Base-by-base conservation (phyloP, 2,329 filamentous ascomycete species). In the Tolypocladium paradoxum region DNA sequence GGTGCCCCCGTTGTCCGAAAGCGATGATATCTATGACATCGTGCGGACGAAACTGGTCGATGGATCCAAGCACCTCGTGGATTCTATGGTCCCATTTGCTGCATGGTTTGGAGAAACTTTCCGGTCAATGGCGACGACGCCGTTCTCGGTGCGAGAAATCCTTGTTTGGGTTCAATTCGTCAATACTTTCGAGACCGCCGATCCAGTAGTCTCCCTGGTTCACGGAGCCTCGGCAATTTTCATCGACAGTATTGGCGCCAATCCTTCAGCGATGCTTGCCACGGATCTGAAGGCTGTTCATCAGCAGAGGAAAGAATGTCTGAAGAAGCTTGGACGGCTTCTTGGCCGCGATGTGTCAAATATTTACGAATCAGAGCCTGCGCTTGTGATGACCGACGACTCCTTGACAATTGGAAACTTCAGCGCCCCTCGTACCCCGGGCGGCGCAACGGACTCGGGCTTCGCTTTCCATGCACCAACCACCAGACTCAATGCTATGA, bases 161-260 rank as follows among this genome's bases (percentile, higher is more conserved):
- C 78, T 99, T 24, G 86, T 88, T 7, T 99, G 93, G 93, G 87
- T 93, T 14, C 84, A 90, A 36, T 99, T 99, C 65, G 81, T 96
- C 67, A 96, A 96, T 66, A 78, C 78, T 29, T 83, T 77, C 56
- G 65, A 74, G 16, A 67, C 70, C 35, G 62, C 71, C 6, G 73
- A 83, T 48, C 61, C 71, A 11, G 61, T 73, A 9, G 65, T 74
- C 55, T 72, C 73, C 16, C 65, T 82, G 27, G 71, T 96, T 2
- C 91, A 99, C 62, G 93, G 95, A 56, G 93, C 93, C 34, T 87
- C 91, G 1, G 91, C 96, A 69, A 91, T 99, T 1, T 99, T 95
- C 63, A 87, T 99, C 54, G 95, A 99, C 65, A 93, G 90, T 1
- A 79, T 99, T 18, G 93, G 93, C 35, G 93, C 93, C 8, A 97